phyloP scores from a whole-genome alignment of 495 filamentous ascomycete species.

The Thermothielavioides terrestris region DNA sequence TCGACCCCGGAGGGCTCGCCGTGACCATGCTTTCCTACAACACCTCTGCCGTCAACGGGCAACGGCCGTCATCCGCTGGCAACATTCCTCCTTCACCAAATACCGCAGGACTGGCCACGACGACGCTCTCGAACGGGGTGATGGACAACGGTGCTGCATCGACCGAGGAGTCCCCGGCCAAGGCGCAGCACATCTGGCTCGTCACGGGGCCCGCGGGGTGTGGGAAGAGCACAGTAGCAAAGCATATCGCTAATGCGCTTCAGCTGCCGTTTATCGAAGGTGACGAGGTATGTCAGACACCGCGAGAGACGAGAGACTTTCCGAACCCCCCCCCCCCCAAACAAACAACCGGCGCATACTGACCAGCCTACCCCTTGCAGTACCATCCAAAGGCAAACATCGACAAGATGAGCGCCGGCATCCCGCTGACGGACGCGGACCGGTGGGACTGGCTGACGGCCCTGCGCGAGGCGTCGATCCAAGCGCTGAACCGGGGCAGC shows the following conservation, averaged over 20 bases:
- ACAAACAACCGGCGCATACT: not conserved
- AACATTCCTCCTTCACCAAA: conserved; percentile 29
- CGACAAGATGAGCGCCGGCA: conserved; percentile 84
- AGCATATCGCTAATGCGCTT: conserved; percentile 62
- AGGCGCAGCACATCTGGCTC: conserved; percentile 82
- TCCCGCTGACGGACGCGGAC: conserved; percentile 86
- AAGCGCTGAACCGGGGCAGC: conserved; percentile 47
- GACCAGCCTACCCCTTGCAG: conserved; percentile 44
- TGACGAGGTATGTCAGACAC: conserved; percentile 89
- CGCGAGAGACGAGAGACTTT: too few species aligned
- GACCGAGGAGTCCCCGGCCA: conserved; percentile 19
- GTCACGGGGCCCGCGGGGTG: conserved; percentile 97
- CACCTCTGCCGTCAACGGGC: conserved; percentile 29
- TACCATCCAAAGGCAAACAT: conserved; percentile 80
- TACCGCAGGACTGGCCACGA: conserved; percentile 21
- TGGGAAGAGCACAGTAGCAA: conserved; percentile 89
- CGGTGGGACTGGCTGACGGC: conserved; percentile 97
- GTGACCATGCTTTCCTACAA: conserved; percentile 38
- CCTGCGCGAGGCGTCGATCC: conserved; percentile 72
- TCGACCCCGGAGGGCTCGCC: too few species aligned
- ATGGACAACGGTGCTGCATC: conserved; percentile 19
- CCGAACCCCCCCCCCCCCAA: conserved; percentile 12
- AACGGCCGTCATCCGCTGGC: conserved; percentile 21
- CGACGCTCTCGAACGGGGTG: conserved; percentile 21
- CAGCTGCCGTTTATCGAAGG: conserved; percentile 84